phyloP scores from a whole-genome alignment of 2,329 filamentous ascomycete genomes.

The Alternaria arborescens region DNA sequence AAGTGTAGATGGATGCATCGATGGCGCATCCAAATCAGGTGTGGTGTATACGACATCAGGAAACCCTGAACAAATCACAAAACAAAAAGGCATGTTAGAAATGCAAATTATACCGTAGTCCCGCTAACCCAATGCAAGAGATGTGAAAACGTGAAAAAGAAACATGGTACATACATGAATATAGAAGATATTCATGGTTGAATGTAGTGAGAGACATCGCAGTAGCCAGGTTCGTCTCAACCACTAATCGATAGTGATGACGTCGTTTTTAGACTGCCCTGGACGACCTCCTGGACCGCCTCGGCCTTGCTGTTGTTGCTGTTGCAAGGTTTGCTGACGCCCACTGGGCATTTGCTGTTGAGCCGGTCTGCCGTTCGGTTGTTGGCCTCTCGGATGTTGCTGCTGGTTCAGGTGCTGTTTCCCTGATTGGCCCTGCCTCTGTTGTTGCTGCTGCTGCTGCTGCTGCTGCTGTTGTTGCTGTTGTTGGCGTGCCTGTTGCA shows the following conservation, averaged over 20 bases:
- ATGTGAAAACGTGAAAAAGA: background rate
- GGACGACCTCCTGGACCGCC: constrained; percentile 14
- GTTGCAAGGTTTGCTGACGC: constrained; percentile 9
- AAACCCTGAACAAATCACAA: background rate
- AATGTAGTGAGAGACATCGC: background rate
- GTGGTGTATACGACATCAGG: background rate
- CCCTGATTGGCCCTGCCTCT: constrained; percentile 4
- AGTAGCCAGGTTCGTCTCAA: background rate
- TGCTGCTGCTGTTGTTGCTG: constrained; percentile 5
- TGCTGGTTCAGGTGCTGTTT: constrained; percentile 20
- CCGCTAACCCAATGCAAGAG: constrained; percentile 3
- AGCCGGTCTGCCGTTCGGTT: constrained; percentile 12
- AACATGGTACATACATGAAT: background rate
- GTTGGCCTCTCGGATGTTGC: constrained; percentile 22
- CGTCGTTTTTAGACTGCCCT: constrained; percentile 21
- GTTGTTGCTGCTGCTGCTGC: constrained; percentile 19
- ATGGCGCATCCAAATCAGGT: background rate
- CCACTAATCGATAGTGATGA: constrained; percentile 37
- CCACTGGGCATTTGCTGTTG: constrained; percentile 18
- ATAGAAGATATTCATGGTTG: background rate
- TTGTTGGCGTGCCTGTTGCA: constrained; percentile 20
- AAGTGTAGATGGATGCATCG: background rate
- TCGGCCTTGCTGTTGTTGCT: constrained; percentile 16
- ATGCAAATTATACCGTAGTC: background rate
- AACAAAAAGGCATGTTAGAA: background rate